Base-by-base conservation (phyloP, 352 stramenopile genomes). In the Globisporangium yorkense region DNA sequence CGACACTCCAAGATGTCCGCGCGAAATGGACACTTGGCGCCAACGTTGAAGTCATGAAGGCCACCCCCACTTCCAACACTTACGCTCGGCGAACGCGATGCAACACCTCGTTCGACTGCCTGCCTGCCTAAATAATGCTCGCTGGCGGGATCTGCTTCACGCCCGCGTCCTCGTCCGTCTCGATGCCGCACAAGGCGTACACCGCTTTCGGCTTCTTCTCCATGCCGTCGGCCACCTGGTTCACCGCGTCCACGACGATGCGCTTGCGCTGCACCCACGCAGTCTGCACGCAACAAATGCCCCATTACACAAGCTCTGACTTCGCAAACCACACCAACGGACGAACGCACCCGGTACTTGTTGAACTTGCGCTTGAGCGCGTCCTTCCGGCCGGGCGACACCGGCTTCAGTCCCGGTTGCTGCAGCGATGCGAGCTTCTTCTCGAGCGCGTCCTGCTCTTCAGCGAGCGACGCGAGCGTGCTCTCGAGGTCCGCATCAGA, bases 191-290 rank as follows among this genome's bases (percentile, higher is more conserved):
- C 20, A 90, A 54, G 0, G 80, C 70, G 56, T 86, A 61, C 57
- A 93, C 76, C 12, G 65, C 74, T 51, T 87, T 87, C 4, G 71
- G 61, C 40, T 90, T 91, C 63, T 93, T 93, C 65, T 93, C 84
- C 80, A 90, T 91, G 31, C 84, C 80, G 33, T 93, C 84, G 0
- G 84, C 77, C 41, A 91, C 78, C 66, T 89, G 77, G 59, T 93
- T 84, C 20, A 93, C 61, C 12, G 75, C 80, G 24, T 93, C 83
- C 68, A 84, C 88, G 10, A 72, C 79, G 55, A 93, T 88, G 12
- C 83, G 79, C 61, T 93, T 93, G 35, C 83, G 75, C 48, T 72
- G 52, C 13, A 93, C 74, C 83, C 83, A 93, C 7, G 72, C 79
- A 10, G 68, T 79, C 80, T 92, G 51, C 48, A 43, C 15, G 63